A percentile compares a stretch with the other conserved stretches of the same genome.
These are phyloP conservation scores for Peniophora sp. DNA, from an alignment of 1,284 basidiomycete species.

Conservation along the genomic window DNA sequence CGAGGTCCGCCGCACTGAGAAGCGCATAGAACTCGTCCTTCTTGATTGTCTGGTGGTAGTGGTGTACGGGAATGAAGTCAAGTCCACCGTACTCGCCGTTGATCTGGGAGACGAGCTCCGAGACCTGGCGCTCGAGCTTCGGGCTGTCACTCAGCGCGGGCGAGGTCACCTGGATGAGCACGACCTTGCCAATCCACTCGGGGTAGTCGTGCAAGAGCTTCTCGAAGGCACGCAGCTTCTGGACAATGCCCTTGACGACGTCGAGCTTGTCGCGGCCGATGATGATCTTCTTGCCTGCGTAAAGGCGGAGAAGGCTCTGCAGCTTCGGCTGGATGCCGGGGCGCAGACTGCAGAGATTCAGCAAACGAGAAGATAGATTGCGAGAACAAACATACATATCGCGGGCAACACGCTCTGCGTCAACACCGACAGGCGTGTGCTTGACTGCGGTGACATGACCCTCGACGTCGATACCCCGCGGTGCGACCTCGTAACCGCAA, in stretches of 20 bases:
- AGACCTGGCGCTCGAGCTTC: constrained; percentile 89
- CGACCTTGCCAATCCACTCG: constrained; percentile 89
- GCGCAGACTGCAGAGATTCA: constrained; percentile 37
- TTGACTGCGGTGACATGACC: constrained; percentile 82
- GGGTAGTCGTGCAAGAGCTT: constrained; percentile 92
- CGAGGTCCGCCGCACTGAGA: constrained; percentile 91
- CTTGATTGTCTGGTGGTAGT: constrained; percentile 97
- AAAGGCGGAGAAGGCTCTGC: constrained; percentile 76
- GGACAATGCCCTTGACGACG: constrained; percentile 94
- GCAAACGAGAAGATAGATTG: constrained; percentile 3
- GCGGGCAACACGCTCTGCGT: constrained; percentile 81
- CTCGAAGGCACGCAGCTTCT: constrained; percentile 97
- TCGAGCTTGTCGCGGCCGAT: constrained; percentile 99
- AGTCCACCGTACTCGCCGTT: constrained; percentile 94
- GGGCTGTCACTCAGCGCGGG: constrained; percentile 93
- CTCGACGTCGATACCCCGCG: constrained; percentile 76
- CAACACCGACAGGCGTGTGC: constrained; percentile 97
- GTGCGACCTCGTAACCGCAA: constrained; percentile 87
- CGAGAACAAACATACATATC: constrained; percentile 53
- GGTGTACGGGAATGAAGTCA: constrained; percentile 98
- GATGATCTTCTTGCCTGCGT: constrained; percentile 98
- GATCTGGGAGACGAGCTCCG: constrained; percentile 93
- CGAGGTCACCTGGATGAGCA: constrained; percentile 87
- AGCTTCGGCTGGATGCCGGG: constrained; percentile 88
- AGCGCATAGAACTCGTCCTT: constrained; percentile 98